Evolutionary conservation across 2,329 filamentous ascomycete species (phyloP).

Genomic region (Paecilomyces formosus): DNA sequence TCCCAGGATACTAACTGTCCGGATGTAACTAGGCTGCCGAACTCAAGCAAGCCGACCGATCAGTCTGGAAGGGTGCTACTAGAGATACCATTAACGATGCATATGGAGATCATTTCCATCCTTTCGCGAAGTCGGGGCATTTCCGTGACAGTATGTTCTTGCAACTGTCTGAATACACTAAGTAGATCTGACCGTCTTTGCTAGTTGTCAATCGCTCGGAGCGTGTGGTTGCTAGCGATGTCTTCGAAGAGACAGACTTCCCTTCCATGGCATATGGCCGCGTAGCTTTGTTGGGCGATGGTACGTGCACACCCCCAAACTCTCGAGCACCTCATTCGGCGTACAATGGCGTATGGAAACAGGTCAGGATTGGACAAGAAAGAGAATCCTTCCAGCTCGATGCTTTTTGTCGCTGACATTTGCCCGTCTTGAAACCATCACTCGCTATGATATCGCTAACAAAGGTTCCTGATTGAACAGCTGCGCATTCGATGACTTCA

Average conservation of each 20-base stretch:
- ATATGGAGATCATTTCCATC: not conserved
- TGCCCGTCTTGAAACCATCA: not conserved
- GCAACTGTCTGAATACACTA: too few relatives aligned
- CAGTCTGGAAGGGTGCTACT: not conserved
- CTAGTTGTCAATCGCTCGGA: not conserved
- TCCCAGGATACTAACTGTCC: not conserved
- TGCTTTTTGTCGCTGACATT: not conserved
- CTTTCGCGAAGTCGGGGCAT: not conserved
- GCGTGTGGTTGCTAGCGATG: not conserved
- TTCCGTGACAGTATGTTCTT: not conserved
- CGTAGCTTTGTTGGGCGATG: not conserved
- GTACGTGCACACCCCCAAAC: not conserved
- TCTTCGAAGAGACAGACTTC: not conserved
- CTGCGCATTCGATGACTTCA: not conserved
- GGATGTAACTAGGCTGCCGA: not conserved
- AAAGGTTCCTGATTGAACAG: not conserved
- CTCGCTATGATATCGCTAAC: not conserved
- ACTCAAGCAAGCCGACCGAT: not conserved
- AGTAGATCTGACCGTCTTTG: not conserved
- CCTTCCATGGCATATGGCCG: not conserved
- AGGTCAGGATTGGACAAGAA: not conserved
- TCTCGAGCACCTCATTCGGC: not conserved
- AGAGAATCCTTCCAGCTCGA: not conserved
- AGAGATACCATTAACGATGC: not conserved
- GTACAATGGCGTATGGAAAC: not conserved